Conservation (phyloP, 306 rosid genomes). For the Vicia sativa region DNA sequence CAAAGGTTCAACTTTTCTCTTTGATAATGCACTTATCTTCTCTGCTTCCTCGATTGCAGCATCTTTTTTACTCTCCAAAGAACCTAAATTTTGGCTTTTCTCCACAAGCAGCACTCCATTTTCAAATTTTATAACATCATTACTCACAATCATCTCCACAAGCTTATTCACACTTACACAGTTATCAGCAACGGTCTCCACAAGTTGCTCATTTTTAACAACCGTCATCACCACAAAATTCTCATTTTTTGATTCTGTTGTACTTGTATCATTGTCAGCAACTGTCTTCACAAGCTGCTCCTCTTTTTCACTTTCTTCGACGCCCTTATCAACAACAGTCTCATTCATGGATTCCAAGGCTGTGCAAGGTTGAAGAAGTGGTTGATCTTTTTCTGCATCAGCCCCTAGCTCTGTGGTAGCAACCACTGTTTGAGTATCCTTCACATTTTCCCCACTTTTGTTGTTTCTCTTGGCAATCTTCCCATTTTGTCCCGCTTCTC, state of each 20-base stretch:
- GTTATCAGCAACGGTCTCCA: neutral
- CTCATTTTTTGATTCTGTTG: slow-evolving; percentile 18
- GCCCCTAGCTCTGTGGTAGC: slow-evolving; percentile 24
- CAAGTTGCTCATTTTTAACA: slow-evolving; percentile 1
- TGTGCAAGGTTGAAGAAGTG: slow-evolving; percentile 14
- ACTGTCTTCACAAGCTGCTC: slow-evolving; percentile 6
- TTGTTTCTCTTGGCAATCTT: slow-evolving; percentile 28
- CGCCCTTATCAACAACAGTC: neutral
- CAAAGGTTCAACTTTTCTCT: slow-evolving; percentile 15
- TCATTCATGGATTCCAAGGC: slow-evolving; percentile 10
- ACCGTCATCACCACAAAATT: slow-evolving; percentile 1
- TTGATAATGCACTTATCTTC: slow-evolving; percentile 1
- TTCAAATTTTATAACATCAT: slow-evolving; percentile 10
- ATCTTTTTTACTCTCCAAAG: slow-evolving; percentile 20
- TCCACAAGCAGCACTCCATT: slow-evolving; percentile 24
- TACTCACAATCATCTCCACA: neutral
- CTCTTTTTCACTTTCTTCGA: slow-evolving; percentile 21
- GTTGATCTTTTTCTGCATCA: slow-evolving; percentile 27
- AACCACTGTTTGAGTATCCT: slow-evolving; percentile 1
- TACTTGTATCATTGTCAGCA: neutral
- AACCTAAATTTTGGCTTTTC: slow-evolving; percentile 18
- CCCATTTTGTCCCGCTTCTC: slow-evolving; percentile 38
- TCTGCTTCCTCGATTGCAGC: neutral
- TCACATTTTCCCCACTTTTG: slow-evolving; percentile 31
- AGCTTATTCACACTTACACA: neutral